Evolutionary conservation across 306 rosid species (phyloP), one percentile per base, ranked within the genome.

Genomic region (Vicia villosa): DNA sequence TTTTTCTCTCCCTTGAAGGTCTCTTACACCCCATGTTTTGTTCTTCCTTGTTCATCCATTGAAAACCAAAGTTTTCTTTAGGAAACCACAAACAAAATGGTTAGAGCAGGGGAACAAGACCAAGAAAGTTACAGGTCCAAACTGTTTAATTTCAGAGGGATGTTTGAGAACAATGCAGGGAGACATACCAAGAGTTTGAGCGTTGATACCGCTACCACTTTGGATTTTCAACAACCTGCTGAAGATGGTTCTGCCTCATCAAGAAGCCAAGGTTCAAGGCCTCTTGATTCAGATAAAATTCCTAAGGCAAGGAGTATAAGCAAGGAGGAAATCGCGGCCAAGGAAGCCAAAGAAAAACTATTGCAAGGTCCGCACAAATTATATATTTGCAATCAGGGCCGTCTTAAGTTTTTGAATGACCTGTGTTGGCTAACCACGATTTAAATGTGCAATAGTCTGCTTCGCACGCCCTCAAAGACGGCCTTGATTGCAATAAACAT

Each of bases 101-200:
- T 78, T 28, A 47, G 76, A 63, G 86, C 80, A 34, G 34, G 76
- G 50, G 87, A 84, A 7, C 83, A 80, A 63, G 85, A 83, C 8
- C 81, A 81, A 15, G 88, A 83, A 26, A 64, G 62, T 51, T 32
- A 49, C 76, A 88, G 41, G 72, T 16, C 84, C 51, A 82, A 69
- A 72, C 46, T 83, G 19, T 83, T 74, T 65, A 56, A 58, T 69
- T 74, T 88, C 49, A 81, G 66, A 70, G 84, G 82, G 61, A 69
- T 77, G 62, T 55, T 74, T 55, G 86, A 79, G 16, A 55, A 22
- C 41, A 38, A 65, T 40, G 20, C 12, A 3, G 83, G 84, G 24
- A 69, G 80, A 57, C 91, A 81, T 57, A 17, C 83, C 21, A 91
- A 82, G 84, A 87, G 91, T 61, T 72, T 84, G 50, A 89, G 95